Base-by-base conservation (phyloP, 2,329 filamentous ascomycete species). In the Aureobasidium sp. region DNA sequence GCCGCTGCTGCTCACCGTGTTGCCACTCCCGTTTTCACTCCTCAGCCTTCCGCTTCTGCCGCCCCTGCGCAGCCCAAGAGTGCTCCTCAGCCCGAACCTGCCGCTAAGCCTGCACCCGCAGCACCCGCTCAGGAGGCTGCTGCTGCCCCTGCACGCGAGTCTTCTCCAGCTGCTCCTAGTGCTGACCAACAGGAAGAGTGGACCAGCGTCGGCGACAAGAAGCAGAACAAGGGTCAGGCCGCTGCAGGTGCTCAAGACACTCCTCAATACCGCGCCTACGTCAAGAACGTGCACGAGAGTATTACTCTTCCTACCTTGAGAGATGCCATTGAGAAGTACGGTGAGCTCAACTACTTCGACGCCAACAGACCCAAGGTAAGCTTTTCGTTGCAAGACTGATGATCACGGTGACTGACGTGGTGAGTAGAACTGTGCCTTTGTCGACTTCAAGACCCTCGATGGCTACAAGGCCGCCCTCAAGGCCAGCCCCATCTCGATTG, bases 281-380 rank as follows among this genome's bases (percentile, higher is more conserved):
- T 99, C 74, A 96, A 96, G 80, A 95, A 93, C 68, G 93, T 97
- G 53, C 93, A 86, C 53, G 91, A 95, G 35, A 92, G 91, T 76
- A 86, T 99, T 57, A 83, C 89, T 71, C 82, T 85, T 15, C 83
- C 84, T 42, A 84, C 90, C 49, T 79, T 99, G 62, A 87, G 82
- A 73, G 79, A 81, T 57, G 81, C 84, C 58, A 79, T 99, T 55
- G 80, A 84, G 67, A 84, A 85, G 67, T 91, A 86, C 57, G 84
- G 84, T 64, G 83, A 85, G 70, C 71, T 86, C 50, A 76, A 77
- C 63, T 84, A 86, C 70, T 84, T 85, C 67, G 84, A 86, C 69
- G 80, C 86, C 66, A 84, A 79, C 71, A 81, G 84, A 65, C 75
- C 75, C 69, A 96, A 96, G 88, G 92, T 96, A 79, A 33, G 25